Evolutionary conservation across 495 filamentous ascomycete genomes (phyloP).

Genomic region (Penicillium odoratum): DNA sequence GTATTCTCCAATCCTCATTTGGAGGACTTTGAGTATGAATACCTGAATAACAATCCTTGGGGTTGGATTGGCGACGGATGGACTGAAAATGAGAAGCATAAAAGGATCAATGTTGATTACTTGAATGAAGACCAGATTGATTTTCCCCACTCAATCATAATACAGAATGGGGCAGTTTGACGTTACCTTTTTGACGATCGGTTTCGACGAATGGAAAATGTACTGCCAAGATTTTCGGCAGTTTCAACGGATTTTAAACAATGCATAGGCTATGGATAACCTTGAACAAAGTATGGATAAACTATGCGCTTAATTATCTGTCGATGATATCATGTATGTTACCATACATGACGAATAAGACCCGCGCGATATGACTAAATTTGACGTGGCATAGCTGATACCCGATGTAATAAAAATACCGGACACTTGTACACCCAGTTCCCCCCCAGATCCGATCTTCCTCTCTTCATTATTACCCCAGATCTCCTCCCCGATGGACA

Average conservation of each 20-base stretch:
- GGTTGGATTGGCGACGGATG: conserved; percentile 46
- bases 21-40: conserved; percentile 45
- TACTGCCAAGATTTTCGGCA: too few species aligned
- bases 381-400: not conserved
- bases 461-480: conserved; percentile 22
- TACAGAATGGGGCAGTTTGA: not conserved
- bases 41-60: conserved; percentile 36
- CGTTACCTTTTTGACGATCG: not conserved
- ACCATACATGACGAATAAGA: conserved; percentile 12
- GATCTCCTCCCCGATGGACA: conserved; percentile 43
- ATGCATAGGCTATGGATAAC: not conserved
- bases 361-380: not conserved
- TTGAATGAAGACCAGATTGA: conserved; percentile 42
- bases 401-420: conserved; percentile 13
- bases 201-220: not conserved
- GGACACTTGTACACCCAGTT: conserved; percentile 6
- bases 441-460: conserved; percentile 13
- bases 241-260: not conserved
- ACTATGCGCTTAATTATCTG: not conserved
- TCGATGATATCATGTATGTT: conserved; percentile 19
- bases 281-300: too few species aligned
- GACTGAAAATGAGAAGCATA: conserved; percentile 40
- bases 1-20: conserved; percentile 37
- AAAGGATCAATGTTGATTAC: conserved; percentile 38
- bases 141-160: conserved; percentile 24